phyloP scores from a whole-genome alignment of 2,329 filamentous ascomycete species.

The Talaromyces pinophilus region DNA sequence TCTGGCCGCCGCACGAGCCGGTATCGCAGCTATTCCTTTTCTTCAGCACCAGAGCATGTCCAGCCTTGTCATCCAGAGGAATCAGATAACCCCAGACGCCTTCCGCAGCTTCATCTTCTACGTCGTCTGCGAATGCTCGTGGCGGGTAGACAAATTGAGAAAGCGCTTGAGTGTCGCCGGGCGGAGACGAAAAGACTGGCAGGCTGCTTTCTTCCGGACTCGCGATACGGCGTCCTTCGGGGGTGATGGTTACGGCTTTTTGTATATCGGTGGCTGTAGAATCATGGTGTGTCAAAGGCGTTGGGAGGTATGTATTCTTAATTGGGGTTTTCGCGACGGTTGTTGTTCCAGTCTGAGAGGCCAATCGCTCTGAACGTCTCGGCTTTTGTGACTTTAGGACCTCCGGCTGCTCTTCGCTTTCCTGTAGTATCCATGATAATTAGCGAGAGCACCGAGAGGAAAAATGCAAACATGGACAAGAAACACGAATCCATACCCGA shows the following conservation, averaged over 20 bases:
- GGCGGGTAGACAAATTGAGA: slow-evolving; percentile 79
- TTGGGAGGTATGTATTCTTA: slow-evolving; percentile 71
- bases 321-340: slow-evolving; percentile 52
- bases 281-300: slow-evolving; percentile 72
- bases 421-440: slow-evolving; percentile 49
- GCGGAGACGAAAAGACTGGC: slow-evolving; percentile 61
- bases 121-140: slow-evolving; percentile 72
- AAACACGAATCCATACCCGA: slow-evolving; percentile 60
- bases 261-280: slow-evolving; percentile 61
- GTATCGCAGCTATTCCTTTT: slow-evolving; percentile 66
- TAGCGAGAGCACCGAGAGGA: neutral
- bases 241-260: slow-evolving; percentile 72
- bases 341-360: slow-evolving; percentile 58
- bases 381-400: slow-evolving; percentile 74
- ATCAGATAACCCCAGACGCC: slow-evolving; percentile 96
- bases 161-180: slow-evolving; percentile 74
- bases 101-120: slow-evolving; percentile 78
- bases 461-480: neutral
- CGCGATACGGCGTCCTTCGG: slow-evolving; percentile 57
- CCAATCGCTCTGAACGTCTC: slow-evolving; percentile 73
- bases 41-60: slow-evolving; percentile 71
- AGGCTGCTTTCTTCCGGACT: slow-evolving; percentile 40
- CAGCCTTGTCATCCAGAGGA: slow-evolving; percentile 71
- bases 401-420: slow-evolving; percentile 59
- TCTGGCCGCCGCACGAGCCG: slow-evolving; percentile 41